Evolutionary conservation across 352 stramenopile species (phyloP), one percentile per base, ranked within the genome.

Genomic region (Globisporangium polare): DNA sequence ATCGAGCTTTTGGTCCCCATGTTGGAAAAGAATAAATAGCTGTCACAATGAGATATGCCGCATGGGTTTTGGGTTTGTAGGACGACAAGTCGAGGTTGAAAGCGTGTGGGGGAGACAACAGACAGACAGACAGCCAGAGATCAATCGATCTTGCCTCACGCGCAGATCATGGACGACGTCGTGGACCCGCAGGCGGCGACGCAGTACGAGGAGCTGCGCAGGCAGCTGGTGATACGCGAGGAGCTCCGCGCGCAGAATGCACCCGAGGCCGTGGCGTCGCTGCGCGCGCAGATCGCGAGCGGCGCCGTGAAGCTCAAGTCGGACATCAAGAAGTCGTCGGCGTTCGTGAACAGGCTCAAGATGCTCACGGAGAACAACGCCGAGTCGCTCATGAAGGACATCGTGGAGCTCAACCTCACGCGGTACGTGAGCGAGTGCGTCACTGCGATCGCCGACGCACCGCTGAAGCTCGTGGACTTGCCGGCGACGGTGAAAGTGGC

Each of bases 271-370:
- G 84, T 92, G 27, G 63, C 64, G 57, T 57, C 72, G 35, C 67
- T 86, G 37, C 90, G 96, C 46, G 75, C 81, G 41, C 71, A 82
- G 45, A 89, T 98, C 58, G 77, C 97, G 46, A 73, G 69, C 2
- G 89, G 80, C 55, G 89, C 91, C 53, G 89, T 98, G 45, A 94
- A 91, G 70, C 89, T 99, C 55, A 99, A 99, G 73, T 94, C 90
- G 57, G 96, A 99, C 80, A 92, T 99, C 56, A 99, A 99, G 75
- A 98, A 98, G 71, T 98, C 91, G 56, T 99, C 94, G 33, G 93
- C 96, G 37, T 99, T 99, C 78, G 96, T 98, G 24, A 99, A 99
- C 71, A 98, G 98, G 69, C 88, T 99, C 59, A 87, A 87, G 57
- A 65, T 83, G 62, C 76, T 97, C 41, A 83, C 69, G 24, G 90